Evolutionary conservation across 129 eudicot genomes (phyloP).

Genomic region (Lactuca sativa): DNA sequence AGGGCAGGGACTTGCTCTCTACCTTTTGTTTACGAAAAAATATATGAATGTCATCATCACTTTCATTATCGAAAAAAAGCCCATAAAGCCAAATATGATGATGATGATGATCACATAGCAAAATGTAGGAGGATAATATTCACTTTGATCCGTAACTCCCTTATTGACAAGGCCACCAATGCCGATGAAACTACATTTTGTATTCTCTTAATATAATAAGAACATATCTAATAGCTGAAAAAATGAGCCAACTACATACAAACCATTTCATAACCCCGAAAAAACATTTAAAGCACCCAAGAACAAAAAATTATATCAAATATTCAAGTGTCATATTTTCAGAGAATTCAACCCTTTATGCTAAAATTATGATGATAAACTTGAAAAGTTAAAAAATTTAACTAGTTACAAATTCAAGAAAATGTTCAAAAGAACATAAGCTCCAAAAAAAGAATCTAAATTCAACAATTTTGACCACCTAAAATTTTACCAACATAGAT

Average conservation of each 20-base stretch:
- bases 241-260: neutral
- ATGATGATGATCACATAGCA: slow-evolving; percentile 49
- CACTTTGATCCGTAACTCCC: slow-evolving; percentile 40
- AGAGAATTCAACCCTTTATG: neutral
- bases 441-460: neutral
- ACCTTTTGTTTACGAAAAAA: too few species aligned
- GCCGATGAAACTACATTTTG: slow-evolving; percentile 30
- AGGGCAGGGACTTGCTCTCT: too few species aligned
- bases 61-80: neutral
- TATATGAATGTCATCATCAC: neutral
- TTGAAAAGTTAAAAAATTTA: neutral
- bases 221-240: slow-evolving; percentile 20
- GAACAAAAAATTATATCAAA: neutral
- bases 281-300: neutral
- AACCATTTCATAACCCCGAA: neutral
- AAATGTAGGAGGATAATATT: slow-evolving; percentile 39
- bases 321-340: neutral
- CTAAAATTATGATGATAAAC: neutral
- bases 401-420: neutral
- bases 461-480: too few species aligned
- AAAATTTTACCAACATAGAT: too few species aligned
- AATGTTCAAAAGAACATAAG: slow-evolving; percentile 5
- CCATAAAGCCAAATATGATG: slow-evolving; percentile 8
- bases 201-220: slow-evolving; percentile 12
- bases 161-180: slow-evolving; percentile 14